These are phyloP conservation scores for Camellia sinensis DNA, from an alignment of 148 eudicot genomes.

Conservation along the genomic window DNA sequence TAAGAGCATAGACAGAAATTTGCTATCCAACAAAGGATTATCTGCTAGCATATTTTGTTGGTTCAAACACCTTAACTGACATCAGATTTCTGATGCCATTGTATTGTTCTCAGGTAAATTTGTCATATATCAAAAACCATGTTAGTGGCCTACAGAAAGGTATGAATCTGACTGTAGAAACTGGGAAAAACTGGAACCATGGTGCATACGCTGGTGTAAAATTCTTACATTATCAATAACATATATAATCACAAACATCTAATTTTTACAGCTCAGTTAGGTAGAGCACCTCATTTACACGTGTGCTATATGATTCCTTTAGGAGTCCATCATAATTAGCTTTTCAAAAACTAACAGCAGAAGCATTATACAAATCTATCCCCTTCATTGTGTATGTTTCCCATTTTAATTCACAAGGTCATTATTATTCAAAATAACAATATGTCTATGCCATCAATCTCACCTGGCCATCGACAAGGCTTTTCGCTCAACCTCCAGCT, in stretches of 20 bases:
- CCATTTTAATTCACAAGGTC: neutral
- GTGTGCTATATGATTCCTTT: neutral
- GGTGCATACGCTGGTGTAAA: neutral
- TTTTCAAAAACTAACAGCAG: neutral
- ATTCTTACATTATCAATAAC: neutral
- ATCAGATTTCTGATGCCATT: neutral
- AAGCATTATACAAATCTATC: neutral
- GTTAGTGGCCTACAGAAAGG: neutral
- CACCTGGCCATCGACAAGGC: conserved; percentile 98
- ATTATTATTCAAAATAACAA: neutral
- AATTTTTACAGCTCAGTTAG: neutral
- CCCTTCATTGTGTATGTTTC: neutral
- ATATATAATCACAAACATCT: neutral
- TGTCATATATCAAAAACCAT: neutral
- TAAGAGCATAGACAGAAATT: neutral
- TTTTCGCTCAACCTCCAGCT: conserved; percentile 92
- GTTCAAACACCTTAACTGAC: neutral
- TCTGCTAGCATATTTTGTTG: neutral
- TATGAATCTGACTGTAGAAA: neutral
- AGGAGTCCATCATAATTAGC: neutral
- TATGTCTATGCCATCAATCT: conserved; percentile 11
- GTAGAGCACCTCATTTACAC: neutral
- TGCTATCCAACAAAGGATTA: neutral
- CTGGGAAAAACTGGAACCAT: neutral
- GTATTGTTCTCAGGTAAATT: neutral